Evolutionary conservation across 768 basidiomycete species (phyloP).

Genomic region (Mycena venus): DNA sequence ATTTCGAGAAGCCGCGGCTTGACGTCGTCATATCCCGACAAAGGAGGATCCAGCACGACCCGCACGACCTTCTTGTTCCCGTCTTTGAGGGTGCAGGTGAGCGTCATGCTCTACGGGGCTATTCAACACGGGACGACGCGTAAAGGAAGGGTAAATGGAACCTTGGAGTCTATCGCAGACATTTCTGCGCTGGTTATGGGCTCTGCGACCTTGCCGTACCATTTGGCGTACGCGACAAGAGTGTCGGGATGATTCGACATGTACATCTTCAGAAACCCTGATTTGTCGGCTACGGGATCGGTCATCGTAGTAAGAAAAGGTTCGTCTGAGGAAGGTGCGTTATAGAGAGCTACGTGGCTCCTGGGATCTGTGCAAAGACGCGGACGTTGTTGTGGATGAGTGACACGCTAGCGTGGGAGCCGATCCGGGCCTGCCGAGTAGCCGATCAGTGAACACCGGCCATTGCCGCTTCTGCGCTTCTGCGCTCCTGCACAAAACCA

Average conservation of each 20-base stretch:
- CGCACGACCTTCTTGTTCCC: constrained; percentile 62
- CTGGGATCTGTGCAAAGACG: not conserved
- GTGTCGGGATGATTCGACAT: constrained; percentile 88
- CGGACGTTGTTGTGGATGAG: too few relatives aligned
- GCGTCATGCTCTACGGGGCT: constrained; percentile 71
- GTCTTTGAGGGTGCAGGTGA: constrained; percentile 70
- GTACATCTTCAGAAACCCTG: constrained; percentile 84
- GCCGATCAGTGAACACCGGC: too few relatives aligned
- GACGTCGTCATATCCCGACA: constrained; percentile 83
- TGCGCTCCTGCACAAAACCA: too few relatives aligned
- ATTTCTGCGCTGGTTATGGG: constrained; percentile 75
- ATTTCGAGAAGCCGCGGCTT: constrained; percentile 84
- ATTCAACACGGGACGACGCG: not conserved
- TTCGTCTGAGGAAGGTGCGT: not conserved
- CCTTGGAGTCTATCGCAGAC: constrained; percentile 78
- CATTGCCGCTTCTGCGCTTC: too few relatives aligned
- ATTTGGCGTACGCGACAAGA: constrained; percentile 85
- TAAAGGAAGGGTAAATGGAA: constrained; percentile 39
- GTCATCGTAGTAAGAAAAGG: constrained; percentile 54
- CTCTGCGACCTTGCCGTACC: constrained; percentile 75
- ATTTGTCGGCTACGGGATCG: constrained; percentile 83
- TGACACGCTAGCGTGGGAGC: too few relatives aligned
- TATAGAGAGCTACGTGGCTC: not conserved
- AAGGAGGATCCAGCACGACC: constrained; percentile 78
- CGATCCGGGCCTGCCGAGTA: too few relatives aligned